Base-by-base conservation (phyloP, 495 filamentous ascomycete species). In the Neurospora sp. region DNA sequence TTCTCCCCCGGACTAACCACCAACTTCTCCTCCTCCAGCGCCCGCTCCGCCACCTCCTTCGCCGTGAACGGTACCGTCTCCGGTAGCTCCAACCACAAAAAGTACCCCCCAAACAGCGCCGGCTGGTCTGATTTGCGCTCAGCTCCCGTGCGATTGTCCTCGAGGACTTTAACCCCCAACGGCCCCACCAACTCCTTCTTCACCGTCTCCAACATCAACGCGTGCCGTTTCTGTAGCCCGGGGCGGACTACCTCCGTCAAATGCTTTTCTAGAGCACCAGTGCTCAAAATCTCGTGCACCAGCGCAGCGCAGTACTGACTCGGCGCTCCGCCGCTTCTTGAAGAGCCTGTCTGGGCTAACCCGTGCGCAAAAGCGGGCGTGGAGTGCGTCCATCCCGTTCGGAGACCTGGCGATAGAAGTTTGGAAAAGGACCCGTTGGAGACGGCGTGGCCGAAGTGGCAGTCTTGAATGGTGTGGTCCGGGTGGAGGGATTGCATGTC, bases 401-500 rank as follows among this genome's bases (percentile, higher is more conserved):
- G n/a, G n/a, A n/a, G n/a, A n/a, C n/a, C n/a, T n/a, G n/a, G n/a
- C n/a, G n/a, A n/a, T n/a, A n/a, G n/a, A n/a, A n/a, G n/a, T n/a
- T n/a, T n/a, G n/a, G 88, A 91, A 81, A 97, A 97, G 18, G 88
- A 92, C 23, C 90, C 93, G 81, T 97, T 97, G 75, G 89, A 91
- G 20, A 94, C 82, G 6, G 88, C 87, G 79, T 97, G 91, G 6
- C 93, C 92, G 76, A 92, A 96, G 12, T 80, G n/a, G 1, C 72
- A 72, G 0, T 66, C 73, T 0, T 71, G 69, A 6, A 66, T 66
- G 0, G 54, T 66, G 54, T 35, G 54, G 31, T 35, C 31, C 0
- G 54, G 54, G 14, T 8, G 7, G 3, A 66, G 31, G 14, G 54
- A 8, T 9, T 66, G 54, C 27, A 9, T 66, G 14, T 66, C 54